These are phyloP conservation scores for Paraphoma chrysanthemicola DNA, from an alignment of 2,329 filamentous ascomycete genomes.

Conservation along the genomic window DNA sequence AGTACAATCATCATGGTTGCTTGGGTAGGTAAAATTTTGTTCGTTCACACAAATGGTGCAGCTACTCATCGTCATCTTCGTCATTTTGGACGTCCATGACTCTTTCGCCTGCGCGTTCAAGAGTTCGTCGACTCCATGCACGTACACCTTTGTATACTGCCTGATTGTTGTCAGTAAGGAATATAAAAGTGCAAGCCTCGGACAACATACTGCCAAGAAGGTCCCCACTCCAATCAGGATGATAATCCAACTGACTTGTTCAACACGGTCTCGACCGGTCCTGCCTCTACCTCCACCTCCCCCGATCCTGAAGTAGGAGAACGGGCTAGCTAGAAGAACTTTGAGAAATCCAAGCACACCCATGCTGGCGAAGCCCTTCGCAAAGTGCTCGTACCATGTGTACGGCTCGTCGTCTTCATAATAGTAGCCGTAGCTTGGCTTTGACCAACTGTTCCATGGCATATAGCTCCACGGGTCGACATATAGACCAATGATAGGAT, in stretches of 20 bases:
- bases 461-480: conserved; percentile 69
- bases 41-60: conserved; percentile 1
- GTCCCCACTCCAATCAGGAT: conserved; percentile 81
- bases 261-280: conserved; percentile 77
- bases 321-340: conserved; percentile 75
- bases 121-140: conserved; percentile 72
- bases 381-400: conserved; percentile 82
- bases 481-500: conserved; percentile 90
- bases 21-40: background rate
- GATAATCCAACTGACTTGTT: conserved; percentile 79
- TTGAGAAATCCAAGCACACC: conserved; percentile 87
- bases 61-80: conserved; percentile 59
- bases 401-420: conserved; percentile 44
- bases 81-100: conserved; percentile 82
- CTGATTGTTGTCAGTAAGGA: conserved; percentile 52
- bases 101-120: conserved; percentile 78
- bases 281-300: conserved; percentile 63
- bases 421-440: conserved; percentile 26
- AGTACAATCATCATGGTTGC: conserved; percentile 3
- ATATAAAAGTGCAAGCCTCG: background rate
- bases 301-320: conserved; percentile 74
- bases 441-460: conserved; percentile 34
- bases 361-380: conserved; percentile 89
- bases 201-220: conserved; percentile 72
- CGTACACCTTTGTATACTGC: conserved; percentile 83